Evolutionary conservation across 176 grass and related monocot species (phyloP).

Genomic region (Oryza nivara): DNA sequence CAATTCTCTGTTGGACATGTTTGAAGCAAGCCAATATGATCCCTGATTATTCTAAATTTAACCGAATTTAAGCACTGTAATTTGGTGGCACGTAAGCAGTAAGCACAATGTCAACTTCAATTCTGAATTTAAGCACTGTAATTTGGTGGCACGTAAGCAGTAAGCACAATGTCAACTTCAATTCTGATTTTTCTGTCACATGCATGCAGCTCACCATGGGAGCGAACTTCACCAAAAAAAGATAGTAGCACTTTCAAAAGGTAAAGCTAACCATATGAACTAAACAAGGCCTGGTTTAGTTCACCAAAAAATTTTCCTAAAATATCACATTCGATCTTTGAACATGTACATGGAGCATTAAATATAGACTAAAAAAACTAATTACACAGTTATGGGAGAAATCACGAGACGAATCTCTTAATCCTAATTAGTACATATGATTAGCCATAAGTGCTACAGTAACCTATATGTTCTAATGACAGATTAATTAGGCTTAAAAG

Average conservation of each 20-base stretch:
- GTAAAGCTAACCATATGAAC: background rate
- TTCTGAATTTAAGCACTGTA: background rate
- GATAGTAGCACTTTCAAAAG: background rate
- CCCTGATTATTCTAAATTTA: background rate
- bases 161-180: constrained; percentile 20
- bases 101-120: constrained; percentile 15
- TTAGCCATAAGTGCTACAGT: too few relatives aligned
- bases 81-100: constrained; percentile 9
- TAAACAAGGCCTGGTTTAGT: background rate
- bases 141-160: constrained; percentile 15
- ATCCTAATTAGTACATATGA: too few relatives aligned
- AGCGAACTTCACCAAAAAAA: constrained; percentile 5
- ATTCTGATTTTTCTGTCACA: constrained; percentile 4
- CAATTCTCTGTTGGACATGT: constrained; percentile 1
- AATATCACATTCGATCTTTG: too few relatives aligned
- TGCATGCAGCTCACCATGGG: constrained; percentile 7
- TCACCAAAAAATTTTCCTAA: too few relatives aligned
- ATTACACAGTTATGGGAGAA: too few relatives aligned
- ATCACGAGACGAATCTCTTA: too few relatives aligned
- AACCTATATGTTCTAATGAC: too few relatives aligned
- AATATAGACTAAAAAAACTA: too few relatives aligned
- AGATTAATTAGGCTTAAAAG: too few relatives aligned
- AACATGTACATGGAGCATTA: too few relatives aligned
- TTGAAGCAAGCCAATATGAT: background rate
- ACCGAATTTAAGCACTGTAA: background rate